Conservation (phyloP, 257 asterid species). For the Knoxia roxburghii region DNA sequence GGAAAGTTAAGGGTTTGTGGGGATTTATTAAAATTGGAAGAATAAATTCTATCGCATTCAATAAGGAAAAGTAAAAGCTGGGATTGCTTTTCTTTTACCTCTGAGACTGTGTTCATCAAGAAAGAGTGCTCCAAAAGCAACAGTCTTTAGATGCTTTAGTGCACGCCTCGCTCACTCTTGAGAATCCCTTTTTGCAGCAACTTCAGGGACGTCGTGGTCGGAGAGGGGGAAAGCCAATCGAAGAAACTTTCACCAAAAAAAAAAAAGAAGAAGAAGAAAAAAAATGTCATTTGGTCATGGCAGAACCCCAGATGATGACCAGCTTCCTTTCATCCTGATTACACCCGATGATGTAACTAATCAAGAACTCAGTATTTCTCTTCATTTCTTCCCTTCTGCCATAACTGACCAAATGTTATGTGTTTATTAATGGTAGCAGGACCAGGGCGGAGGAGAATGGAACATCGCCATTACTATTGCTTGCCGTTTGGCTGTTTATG, state of each 20-base stretch:
- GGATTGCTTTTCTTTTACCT: neutral
- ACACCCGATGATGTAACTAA: constrained; percentile 11
- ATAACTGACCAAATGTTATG: too few relatives aligned
- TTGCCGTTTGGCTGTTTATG: constrained; percentile 13
- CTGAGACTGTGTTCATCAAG: neutral
- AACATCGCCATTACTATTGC: constrained; percentile 11
- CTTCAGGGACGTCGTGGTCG: neutral
- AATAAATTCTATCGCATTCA: constrained; percentile 7
- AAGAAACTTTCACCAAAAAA: neutral
- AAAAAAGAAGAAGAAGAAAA: too few relatives aligned
- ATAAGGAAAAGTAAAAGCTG: neutral
- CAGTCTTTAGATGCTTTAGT: neutral
- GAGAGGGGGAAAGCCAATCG: neutral
- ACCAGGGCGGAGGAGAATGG: constrained; percentile 9
- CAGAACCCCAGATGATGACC: neutral
- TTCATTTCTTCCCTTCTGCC: neutral
- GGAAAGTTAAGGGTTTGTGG: neutral
- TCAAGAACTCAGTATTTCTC: neutral
- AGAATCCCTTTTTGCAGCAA: neutral
- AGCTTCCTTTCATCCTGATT: neutral
- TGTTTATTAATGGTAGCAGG: constrained; percentile 9
- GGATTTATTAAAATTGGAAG: neutral
- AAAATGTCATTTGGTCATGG: neutral
- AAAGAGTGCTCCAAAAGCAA: constrained; percentile 19
- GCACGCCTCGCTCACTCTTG: neutral